Evolutionary conservation across 331 rosid species (phyloP).

Genomic region (Saraca asoca): DNA sequence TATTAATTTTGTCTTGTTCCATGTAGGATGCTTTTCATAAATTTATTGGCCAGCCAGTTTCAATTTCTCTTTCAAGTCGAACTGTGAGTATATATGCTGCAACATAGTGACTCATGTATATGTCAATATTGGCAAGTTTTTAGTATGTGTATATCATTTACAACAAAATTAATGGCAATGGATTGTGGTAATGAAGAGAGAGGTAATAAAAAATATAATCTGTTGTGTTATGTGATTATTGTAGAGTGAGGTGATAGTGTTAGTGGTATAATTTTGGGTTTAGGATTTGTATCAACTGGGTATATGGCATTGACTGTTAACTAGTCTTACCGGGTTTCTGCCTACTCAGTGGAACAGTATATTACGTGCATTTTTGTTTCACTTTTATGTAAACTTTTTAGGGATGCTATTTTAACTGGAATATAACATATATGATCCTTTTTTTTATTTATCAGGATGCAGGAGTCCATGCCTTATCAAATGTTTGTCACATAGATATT

Average conservation of each 20-base stretch:
- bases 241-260: too few relatives aligned
- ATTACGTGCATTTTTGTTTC: too few relatives aligned
- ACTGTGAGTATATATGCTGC: slow-evolving; percentile 61
- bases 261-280: too few relatives aligned
- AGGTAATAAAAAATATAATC: too few relatives aligned
- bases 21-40: slow-evolving; percentile 78
- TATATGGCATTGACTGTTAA: too few relatives aligned
- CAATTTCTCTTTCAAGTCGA: slow-evolving; percentile 84
- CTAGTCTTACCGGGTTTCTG: too few relatives aligned
- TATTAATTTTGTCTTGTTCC: slow-evolving; percentile 11
- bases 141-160: neutral
- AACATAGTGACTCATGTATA: neutral
- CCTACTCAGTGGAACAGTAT: too few relatives aligned
- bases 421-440: neutral
- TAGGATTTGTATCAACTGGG: too few relatives aligned
- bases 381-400: neutral
- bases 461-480: slow-evolving; percentile 95
- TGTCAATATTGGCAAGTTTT: neutral
- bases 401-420: neutral
- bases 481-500: slow-evolving; percentile 87
- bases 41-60: slow-evolving; percentile 76
- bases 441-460: slow-evolving; percentile 64
- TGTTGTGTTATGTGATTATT: too few relatives aligned
- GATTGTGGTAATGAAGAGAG: too few relatives aligned
- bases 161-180: neutral